These are phyloP conservation scores for Asparagopsis taxiformis DNA, from an alignment of 31 red algal species.

Conservation along the genomic window DNA sequence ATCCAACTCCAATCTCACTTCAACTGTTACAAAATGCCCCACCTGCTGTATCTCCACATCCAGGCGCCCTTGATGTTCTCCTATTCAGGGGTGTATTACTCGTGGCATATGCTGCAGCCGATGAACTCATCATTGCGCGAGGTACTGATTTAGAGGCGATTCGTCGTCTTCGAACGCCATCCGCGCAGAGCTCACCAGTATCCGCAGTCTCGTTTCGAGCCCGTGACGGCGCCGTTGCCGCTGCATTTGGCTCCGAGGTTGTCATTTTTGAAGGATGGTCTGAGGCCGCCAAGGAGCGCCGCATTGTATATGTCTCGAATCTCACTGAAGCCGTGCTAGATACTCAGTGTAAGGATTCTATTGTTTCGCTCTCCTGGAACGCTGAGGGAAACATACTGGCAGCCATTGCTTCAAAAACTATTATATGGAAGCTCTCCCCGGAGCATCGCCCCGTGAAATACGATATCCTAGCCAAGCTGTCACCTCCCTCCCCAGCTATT, in stretches of 20 bases:
- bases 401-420: slow-evolving; percentile 37
- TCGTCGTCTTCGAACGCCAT: slow-evolving; percentile 36
- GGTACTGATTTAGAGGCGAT: slow-evolving; percentile 66
- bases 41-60: slow-evolving; percentile 40
- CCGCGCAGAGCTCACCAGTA: background rate
- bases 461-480: slow-evolving; percentile 6
- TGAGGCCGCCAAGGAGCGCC: slow-evolving; percentile 10
- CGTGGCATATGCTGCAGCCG: slow-evolving; percentile 73
- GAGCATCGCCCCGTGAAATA: slow-evolving; percentile 36
- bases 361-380: slow-evolving; percentile 63
- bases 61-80: slow-evolving; percentile 50
- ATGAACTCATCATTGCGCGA: slow-evolving; percentile 63
- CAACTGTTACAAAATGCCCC: slow-evolving; percentile 21
- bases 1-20: slow-evolving; percentile 38
- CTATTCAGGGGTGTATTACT: slow-evolving; percentile 53
- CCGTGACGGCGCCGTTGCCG: slow-evolving; percentile 60
- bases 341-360: background rate
- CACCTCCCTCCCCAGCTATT: slow-evolving; percentile 30
- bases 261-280: slow-evolving; percentile 78
- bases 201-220: slow-evolving; percentile 53
- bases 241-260: slow-evolving; percentile 36
- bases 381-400: slow-evolving; percentile 18
- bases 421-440: slow-evolving; percentile 39
- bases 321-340: slow-evolving; percentile 15
- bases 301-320: slow-evolving; percentile 18